Evolutionary conservation across 1,284 basidiomycete species (phyloP), one percentile per base, ranked within the genome.

Genomic region (Cutaneotrichosporon mucoides): DNA sequence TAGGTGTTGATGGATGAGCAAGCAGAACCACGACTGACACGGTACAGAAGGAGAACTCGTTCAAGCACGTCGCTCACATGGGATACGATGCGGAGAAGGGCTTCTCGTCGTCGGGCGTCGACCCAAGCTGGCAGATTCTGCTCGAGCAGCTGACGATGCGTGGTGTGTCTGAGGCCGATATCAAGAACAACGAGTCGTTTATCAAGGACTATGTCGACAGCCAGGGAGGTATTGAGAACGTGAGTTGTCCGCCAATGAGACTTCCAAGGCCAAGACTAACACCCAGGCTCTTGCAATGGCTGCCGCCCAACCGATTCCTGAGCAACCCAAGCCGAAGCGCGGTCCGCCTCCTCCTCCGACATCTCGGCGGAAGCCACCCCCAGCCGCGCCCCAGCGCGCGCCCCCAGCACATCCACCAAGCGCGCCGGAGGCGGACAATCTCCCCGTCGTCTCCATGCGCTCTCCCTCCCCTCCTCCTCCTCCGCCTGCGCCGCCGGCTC

Each of bases 61-160:
- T 97, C 81, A 84, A 86, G 65, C 94, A 98, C 72, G 84, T 96
- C 47, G 92, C 90, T 0, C 94, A 97, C 73, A 96, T 99, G 90
- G 93, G 93, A 33, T 97, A 89, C 76, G 89, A 95, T 67, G 76
- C 85, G 0, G 86, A 95, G 67, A 85, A 86, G 43, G 93, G 93
- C 5, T 97, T 93, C 76, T 88, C 87, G 0, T 89, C 88, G 1
- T 84, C 84, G 40, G 90, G 90, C 61, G 90, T 97, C n/a, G 95
- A 98, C 77, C 87, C 90, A 4, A 91, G 88, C 7, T 99, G 95
- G 95, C 83, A 87, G 59, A 81, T 86, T 0, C 80, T 98, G 57
- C 82, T 98, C 2, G 83, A 82, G 33, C 83, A 86, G 67, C 82
- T 98, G 4, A 84, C 87, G 62, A 81, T 81, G 37, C 83, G 85